Evolutionary conservation across 2,329 filamentous ascomycete genomes (phyloP).

Genomic region (Penicillium sp.): DNA sequence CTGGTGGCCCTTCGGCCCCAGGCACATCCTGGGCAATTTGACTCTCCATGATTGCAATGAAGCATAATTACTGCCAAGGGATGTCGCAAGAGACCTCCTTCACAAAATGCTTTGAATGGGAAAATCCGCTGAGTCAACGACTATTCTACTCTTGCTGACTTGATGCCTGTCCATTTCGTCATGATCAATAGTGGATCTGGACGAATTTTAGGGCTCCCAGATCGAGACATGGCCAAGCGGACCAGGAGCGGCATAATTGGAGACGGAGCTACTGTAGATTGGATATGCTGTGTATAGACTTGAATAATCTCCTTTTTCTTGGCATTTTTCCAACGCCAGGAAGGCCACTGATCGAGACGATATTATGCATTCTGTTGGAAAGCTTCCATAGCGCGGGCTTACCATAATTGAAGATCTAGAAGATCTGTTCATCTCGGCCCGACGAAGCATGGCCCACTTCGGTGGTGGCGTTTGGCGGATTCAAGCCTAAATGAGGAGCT

Average conservation of each 20-base stretch:
- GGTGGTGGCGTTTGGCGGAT: too few species aligned
- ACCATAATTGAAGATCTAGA: too few species aligned
- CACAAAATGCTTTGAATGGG: not conserved
- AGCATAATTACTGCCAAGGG: not conserved
- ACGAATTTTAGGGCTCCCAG: not conserved
- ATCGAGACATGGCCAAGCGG: not conserved
- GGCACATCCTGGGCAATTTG: not conserved
- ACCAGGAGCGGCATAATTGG: too few species aligned
- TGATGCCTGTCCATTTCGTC: constrained; percentile 3
- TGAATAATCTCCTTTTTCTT: not conserved
- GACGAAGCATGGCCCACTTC: too few species aligned
- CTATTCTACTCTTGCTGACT: not conserved
- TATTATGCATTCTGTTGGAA: too few species aligned
- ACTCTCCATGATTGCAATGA: not conserved
- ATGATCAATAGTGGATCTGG: not conserved
- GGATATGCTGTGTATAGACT: not conserved
- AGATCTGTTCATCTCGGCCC: too few species aligned
- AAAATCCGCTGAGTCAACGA: constrained; percentile 14
- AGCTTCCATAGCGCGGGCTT: too few species aligned
- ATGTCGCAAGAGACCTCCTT: too few species aligned
- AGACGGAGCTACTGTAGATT: not conserved
- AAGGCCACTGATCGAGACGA: not conserved
- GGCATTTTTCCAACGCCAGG: too few species aligned
- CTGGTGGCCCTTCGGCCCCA: not conserved
- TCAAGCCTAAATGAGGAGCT: too few species aligned